Percentiles rank a stretch among this genome's conserved stretches.
phyloP scores from a whole-genome alignment of 129 eudicot species.

The Sambucus nigra region DNA sequence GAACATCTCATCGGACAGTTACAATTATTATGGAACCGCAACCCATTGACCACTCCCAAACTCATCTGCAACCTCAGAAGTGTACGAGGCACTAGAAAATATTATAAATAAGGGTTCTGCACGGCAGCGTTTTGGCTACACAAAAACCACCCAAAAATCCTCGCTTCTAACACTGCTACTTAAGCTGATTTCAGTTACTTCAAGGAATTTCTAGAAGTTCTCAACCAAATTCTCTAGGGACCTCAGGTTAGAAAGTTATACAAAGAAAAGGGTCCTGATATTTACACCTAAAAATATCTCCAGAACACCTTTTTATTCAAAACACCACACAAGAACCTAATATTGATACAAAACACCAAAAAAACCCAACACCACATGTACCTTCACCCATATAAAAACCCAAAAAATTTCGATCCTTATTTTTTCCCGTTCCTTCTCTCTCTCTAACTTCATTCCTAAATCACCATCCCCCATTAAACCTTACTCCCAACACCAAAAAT shows the following conservation, averaged over 20 bases:
- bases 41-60: background rate
- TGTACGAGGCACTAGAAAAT: background rate
- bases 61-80: background rate
- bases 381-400: no score
- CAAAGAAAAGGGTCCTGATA: no score
- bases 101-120: background rate
- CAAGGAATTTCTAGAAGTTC: background rate
- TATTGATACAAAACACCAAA: no score
- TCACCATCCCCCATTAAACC: no score
- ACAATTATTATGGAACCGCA: background rate
- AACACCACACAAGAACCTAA: no score
- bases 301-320: no score
- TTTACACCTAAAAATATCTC: no score
- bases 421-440: no score
- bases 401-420: no score
- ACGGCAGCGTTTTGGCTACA: background rate
- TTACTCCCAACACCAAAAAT: no score
- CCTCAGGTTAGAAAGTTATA: background rate
- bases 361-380: no score
- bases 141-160: background rate
- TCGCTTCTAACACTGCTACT: background rate
- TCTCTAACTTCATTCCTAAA: no score
- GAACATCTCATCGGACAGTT: background rate
- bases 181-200: background rate
- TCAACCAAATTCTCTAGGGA: background rate